Evolutionary conservation across 2,329 filamentous ascomycete genomes (phyloP).

Genomic region (Colletotrichum destructivum): DNA sequence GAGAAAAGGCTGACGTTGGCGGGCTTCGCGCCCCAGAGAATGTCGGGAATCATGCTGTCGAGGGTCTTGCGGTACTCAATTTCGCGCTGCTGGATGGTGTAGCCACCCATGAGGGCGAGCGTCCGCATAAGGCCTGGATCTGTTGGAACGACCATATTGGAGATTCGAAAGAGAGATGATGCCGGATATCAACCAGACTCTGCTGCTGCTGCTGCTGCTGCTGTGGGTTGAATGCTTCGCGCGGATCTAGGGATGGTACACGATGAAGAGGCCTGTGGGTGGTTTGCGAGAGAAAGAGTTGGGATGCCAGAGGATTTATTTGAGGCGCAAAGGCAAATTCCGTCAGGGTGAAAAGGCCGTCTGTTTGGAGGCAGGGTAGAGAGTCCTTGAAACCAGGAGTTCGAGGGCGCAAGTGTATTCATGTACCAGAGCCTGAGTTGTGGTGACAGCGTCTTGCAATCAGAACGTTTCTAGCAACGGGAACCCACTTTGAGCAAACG

Average conservation of each 20-base stretch:
- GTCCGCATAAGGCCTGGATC: neutral
- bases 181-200: neutral
- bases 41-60: neutral
- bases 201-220: too few species aligned
- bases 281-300: too few species aligned
- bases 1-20: neutral
- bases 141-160: conserved; percentile 15
- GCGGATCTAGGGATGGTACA: too few species aligned
- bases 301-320: too few species aligned
- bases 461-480: too few species aligned
- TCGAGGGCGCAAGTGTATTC: neutral
- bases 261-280: too few species aligned
- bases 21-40: conserved; percentile 11
- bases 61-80: neutral
- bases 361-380: neutral
- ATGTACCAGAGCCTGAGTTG: neutral
- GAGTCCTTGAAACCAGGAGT: neutral
- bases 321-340: too few species aligned
- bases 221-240: neutral
- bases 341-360: too few species aligned
- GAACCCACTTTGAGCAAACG: neutral
- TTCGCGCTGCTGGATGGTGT: neutral
- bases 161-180: neutral
- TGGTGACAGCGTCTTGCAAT: neutral
- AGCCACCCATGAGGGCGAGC: neutral